Evolutionary conservation across 1,284 basidiomycete species (phyloP).

Genomic region (Moesziomyces sp.): DNA sequence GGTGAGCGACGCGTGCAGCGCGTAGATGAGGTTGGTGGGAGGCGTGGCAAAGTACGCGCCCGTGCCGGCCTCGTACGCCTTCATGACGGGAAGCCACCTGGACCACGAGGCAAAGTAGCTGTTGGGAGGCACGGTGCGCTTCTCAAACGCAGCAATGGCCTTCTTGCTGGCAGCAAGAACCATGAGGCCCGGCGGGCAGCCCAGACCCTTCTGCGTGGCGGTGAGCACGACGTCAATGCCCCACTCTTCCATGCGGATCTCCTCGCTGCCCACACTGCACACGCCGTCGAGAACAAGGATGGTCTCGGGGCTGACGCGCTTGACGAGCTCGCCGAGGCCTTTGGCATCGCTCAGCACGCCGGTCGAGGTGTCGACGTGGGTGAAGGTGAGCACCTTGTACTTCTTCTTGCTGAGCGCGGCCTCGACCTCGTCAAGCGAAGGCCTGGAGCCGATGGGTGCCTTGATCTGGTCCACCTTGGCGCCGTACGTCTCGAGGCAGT

Average conservation of each 20-base stretch:
- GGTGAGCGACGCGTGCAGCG: conserved; percentile 82
- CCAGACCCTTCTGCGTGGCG: conserved; percentile 94
- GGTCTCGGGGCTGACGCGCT: conserved; percentile 83
- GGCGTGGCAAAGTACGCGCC: conserved; percentile 65
- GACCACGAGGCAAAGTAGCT: conserved; percentile 82
- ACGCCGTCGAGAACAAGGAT: conserved; percentile 90
- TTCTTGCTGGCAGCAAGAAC: conserved; percentile 83
- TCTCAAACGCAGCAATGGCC: conserved; percentile 81
- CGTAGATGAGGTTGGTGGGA: conserved; percentile 92
- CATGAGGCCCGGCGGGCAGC: conserved; percentile 92
- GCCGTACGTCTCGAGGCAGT: conserved; percentile 78
- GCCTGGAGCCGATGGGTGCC: conserved; percentile 83
- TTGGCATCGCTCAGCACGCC: conserved; percentile 88
- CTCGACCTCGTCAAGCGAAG: conserved; percentile 75
- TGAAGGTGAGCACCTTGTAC: conserved; percentile 91
- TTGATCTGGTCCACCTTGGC: conserved; percentile 87
- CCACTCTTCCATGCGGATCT: conserved; percentile 93
- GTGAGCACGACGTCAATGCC: conserved; percentile 87
- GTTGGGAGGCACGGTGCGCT: conserved; percentile 77
- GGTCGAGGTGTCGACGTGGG: conserved; percentile 77
- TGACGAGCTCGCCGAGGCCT: conserved; percentile 80
- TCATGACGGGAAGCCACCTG: conserved; percentile 67
- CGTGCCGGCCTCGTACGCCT: conserved; percentile 65
- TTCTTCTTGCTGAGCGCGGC: conserved; percentile 80
- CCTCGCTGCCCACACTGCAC: conserved; percentile 94